Conservation (phyloP, 2,329 filamentous ascomycete species). For the Rutstroemia sp. region DNA sequence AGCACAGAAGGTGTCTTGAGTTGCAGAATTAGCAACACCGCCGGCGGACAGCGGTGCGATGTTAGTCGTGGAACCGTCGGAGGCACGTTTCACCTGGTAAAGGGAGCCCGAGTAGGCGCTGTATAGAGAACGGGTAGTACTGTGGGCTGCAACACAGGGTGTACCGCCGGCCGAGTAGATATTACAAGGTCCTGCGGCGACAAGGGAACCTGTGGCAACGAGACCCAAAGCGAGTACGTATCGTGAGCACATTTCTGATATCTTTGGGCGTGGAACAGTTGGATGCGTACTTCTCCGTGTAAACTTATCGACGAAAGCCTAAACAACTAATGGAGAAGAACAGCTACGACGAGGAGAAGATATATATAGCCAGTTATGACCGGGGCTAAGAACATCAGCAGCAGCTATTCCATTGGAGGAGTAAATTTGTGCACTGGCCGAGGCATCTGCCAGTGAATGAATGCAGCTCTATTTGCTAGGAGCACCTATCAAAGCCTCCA, state of each 20-base stretch:
- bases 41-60: constrained; percentile 43
- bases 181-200: constrained; percentile 51
- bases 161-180: constrained; percentile 51
- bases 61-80: constrained; percentile 33
- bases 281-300: neutral
- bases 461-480: no score
- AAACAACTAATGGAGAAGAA: no score
- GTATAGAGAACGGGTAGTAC: constrained; percentile 58
- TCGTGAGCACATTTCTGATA: constrained; percentile 29
- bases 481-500: no score
- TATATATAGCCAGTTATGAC: neutral
- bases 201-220: constrained; percentile 33
- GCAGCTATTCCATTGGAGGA: no score
- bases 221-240: constrained; percentile 26
- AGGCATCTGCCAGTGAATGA: no score
- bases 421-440: no score
- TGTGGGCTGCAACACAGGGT: constrained; percentile 57
- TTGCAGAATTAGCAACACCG: constrained; percentile 52
- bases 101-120: constrained; percentile 43
- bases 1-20: constrained; percentile 55
- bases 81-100: constrained; percentile 53
- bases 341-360: neutral
- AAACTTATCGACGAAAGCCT: neutral
- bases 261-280: constrained; percentile 8
- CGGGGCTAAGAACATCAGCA: no score